These are phyloP conservation scores for Stipa capillata DNA, from an alignment of 176 grass and related monocot genomes.

Conservation along the genomic window DNA sequence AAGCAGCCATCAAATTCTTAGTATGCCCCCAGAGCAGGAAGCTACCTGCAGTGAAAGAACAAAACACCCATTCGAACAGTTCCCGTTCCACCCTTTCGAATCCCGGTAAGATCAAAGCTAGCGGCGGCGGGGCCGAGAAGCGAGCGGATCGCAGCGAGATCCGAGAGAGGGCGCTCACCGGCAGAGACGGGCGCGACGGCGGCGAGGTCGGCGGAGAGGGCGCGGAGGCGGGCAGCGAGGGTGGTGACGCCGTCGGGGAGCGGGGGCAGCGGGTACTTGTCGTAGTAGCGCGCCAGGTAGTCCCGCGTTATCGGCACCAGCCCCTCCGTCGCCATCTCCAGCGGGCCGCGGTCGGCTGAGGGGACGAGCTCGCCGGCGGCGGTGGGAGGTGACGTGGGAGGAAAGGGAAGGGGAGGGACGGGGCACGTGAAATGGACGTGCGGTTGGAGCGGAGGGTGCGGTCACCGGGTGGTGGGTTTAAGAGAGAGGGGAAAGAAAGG, in stretches of 20 bases:
- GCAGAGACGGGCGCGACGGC: conserved; percentile 24
- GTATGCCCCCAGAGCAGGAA: background rate
- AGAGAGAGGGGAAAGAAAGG: background rate
- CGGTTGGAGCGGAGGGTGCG: background rate
- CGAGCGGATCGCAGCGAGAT: background rate
- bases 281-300: conserved; percentile 83
- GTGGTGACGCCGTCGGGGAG: conserved; percentile 35
- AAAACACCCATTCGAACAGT: background rate
- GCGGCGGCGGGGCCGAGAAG: background rate
- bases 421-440: conserved; percentile 14
- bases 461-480: conserved; percentile 25
- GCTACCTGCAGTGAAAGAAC: background rate
- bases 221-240: conserved; percentile 45
- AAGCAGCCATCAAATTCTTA: background rate
- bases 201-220: conserved; percentile 41
- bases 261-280: conserved; percentile 54
- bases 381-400: background rate
- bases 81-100: background rate
- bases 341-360: background rate
- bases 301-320: conserved; percentile 89
- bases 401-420: background rate
- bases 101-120: background rate
- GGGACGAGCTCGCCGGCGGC: background rate
- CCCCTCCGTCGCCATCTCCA: conserved; percentile 64
- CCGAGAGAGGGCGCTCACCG: conserved; percentile 26